These are phyloP conservation scores for Proliferodiscus dingleyae DNA, from an alignment of 2,329 filamentous ascomycete genomes.

Conservation along the genomic window DNA sequence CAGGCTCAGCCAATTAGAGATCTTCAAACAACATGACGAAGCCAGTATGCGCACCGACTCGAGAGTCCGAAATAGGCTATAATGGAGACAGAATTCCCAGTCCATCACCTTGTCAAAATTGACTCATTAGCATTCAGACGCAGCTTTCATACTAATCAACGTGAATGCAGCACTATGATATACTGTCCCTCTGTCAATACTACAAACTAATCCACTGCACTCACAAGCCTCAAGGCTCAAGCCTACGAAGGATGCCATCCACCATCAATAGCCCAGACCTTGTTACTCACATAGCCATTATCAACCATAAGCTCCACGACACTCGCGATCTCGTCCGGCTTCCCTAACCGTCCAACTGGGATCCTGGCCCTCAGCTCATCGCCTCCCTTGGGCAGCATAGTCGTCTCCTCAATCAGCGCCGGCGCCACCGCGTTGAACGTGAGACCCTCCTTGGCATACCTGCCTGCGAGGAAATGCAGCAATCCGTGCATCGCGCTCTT, in stretches of 20 bases:
- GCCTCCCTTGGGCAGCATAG: conserved; percentile 36
- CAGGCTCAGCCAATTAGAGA: too few species aligned
- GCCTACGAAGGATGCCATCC: conserved; percentile 21
- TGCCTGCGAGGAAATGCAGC: conserved; percentile 40
- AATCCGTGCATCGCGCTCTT: conserved; percentile 44
- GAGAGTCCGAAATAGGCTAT: too few species aligned
- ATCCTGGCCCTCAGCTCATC: conserved; percentile 33
- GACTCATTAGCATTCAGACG: too few species aligned
- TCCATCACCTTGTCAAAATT: too few species aligned
- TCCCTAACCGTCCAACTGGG: conserved; percentile 41
- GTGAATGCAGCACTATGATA: too few species aligned
- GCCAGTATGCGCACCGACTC: too few species aligned
- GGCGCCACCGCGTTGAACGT: conserved; percentile 46
- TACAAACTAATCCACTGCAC: too few species aligned
- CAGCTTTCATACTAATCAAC: too few species aligned
- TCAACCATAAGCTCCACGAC: conserved; percentile 44
- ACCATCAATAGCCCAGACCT: conserved; percentile 39
- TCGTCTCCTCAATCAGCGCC: conserved; percentile 41
- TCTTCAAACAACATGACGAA: too few species aligned
- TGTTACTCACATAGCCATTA: conserved; percentile 42
- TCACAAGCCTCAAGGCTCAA: too few species aligned
- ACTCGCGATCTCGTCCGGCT: conserved; percentile 42
- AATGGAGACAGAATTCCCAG: too few species aligned
- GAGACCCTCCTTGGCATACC: conserved; percentile 39
- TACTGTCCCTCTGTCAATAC: too few species aligned